A percentile compares a stretch with the other conserved stretches of the same genome.
Evolutionary conservation across 2,329 filamentous ascomycete genomes (phyloP).

Genomic region (Trichoderma koningii): DNA sequence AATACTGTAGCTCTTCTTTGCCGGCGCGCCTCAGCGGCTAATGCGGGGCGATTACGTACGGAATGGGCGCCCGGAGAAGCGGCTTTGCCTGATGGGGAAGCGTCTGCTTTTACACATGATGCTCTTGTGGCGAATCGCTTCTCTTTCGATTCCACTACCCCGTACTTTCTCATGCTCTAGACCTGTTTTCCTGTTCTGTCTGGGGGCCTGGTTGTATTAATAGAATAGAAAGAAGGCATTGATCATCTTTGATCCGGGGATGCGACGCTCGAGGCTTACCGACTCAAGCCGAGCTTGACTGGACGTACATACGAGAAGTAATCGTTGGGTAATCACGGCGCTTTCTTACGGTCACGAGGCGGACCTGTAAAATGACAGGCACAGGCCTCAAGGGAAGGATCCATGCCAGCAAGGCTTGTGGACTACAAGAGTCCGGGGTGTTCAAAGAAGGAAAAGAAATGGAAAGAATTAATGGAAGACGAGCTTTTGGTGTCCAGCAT

Average conservation of each 20-base stretch:
- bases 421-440: not conserved
- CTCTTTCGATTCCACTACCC: not conserved
- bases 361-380: constrained; percentile 16
- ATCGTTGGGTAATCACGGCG: constrained; percentile 9
- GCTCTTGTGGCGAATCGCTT: constrained; percentile 3
- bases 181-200: not conserved
- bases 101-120: not conserved
- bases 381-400: not conserved
- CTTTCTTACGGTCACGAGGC: constrained; percentile 18
- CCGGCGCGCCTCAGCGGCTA: constrained; percentile 21
- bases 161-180: not conserved
- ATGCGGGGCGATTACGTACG: constrained; percentile 27
- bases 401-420: constrained; percentile 4
- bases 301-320: not conserved
- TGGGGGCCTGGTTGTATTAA: not conserved
- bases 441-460: not conserved
- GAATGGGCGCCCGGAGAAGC: constrained; percentile 9
- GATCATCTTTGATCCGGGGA: no score
- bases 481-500: no score
- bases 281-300: not conserved
- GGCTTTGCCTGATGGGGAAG: not conserved
- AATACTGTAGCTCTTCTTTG: not conserved
- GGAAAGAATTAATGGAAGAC: not conserved
- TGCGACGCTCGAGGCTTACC: not conserved
- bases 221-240: no score